phyloP scores from a whole-genome alignment of 176 grass and related monocot species.

The Elaeis guineensis region DNA sequence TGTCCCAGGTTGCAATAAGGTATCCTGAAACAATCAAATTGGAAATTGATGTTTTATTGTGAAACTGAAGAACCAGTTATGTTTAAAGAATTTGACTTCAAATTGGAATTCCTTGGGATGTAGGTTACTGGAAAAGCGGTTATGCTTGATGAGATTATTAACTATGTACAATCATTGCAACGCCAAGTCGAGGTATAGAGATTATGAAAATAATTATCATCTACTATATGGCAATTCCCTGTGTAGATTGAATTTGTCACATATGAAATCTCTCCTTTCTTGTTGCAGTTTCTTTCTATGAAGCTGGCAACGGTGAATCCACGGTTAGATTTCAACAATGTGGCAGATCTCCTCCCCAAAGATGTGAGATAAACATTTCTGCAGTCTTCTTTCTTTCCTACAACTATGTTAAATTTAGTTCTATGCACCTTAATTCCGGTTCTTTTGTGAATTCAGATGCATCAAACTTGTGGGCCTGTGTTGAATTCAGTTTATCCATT shows the following conservation, averaged over 20 bases:
- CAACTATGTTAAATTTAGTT: neutral
- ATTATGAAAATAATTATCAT: neutral
- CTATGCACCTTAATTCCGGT: neutral
- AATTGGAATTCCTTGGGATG: neutral
- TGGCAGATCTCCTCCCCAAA: slow-evolving; percentile 64
- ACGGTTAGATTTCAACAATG: slow-evolving; percentile 56
- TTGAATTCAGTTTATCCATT: slow-evolving; percentile 56
- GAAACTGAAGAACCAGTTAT: no score
- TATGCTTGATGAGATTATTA: slow-evolving; percentile 94
- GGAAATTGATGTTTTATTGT: neutral
- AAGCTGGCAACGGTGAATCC: slow-evolving; percentile 97
- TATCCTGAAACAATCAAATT: slow-evolving; percentile 13
- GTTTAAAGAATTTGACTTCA: no score
- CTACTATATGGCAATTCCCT: no score
- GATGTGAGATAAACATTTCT: slow-evolving; percentile 44
- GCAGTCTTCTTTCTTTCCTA: neutral
- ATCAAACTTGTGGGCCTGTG: slow-evolving; percentile 35
- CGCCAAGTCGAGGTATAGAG: slow-evolving; percentile 67
- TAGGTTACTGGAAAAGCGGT: slow-evolving; percentile 87
- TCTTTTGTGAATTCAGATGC: slow-evolving; percentile 46
- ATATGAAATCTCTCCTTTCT: neutral
- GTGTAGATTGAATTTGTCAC: no score
- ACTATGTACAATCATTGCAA: slow-evolving; percentile 85
- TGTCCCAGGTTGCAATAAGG: slow-evolving; percentile 93
- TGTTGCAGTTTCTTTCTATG: slow-evolving; percentile 88